phyloP scores from a whole-genome alignment of 345 rosid species.

The Trapa incisa region DNA sequence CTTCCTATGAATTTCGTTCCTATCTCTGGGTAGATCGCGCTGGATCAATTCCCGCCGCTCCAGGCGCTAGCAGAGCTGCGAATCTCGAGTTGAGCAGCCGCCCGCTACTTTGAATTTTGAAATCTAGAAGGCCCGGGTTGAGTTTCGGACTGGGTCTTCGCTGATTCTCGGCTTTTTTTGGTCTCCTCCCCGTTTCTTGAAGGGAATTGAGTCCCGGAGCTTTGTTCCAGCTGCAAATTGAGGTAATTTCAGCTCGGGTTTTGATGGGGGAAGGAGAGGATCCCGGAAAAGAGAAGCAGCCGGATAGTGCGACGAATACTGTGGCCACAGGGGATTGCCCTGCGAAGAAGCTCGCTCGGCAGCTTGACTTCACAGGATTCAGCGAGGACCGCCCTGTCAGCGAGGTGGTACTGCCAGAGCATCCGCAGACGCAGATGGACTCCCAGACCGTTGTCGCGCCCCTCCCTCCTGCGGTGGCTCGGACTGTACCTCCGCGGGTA shows the following conservation, averaged over 20 bases:
- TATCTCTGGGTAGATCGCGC: not conserved
- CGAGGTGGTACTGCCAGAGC: slow-evolving; percentile 37
- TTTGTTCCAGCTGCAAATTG: not conserved
- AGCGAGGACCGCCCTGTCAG: slow-evolving; percentile 20
- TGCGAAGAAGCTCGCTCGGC: slow-evolving; percentile 71
- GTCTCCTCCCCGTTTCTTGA: not conserved
- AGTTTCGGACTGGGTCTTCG: not conserved
- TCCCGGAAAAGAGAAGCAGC: slow-evolving; percentile 45
- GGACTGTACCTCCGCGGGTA: slow-evolving; percentile 14
- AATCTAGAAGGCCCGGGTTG: not conserved
- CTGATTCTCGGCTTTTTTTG: slow-evolving; percentile 9
- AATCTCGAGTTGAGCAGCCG: slow-evolving; percentile 7
- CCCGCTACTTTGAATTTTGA: slow-evolving; percentile 3
- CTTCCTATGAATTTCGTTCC: slow-evolving; percentile 1
- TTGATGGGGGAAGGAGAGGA: slow-evolving; percentile 66
- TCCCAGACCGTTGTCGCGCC: slow-evolving; percentile 12
- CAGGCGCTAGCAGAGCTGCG: not conserved
- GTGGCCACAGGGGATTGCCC: slow-evolving; percentile 21
- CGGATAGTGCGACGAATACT: slow-evolving; percentile 20
- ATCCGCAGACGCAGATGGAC: slow-evolving; percentile 26
- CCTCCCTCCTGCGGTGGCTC: slow-evolving; percentile 14
- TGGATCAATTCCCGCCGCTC: not conserved
- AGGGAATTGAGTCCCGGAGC: not conserved
- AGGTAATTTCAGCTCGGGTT: slow-evolving; percentile 10
- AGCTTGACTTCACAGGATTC: slow-evolving; percentile 76